Evolutionary conservation across 352 stramenopile genomes (phyloP), one percentile per base, ranked within the genome.

Genomic region (Pythium plurisporium): DNA sequence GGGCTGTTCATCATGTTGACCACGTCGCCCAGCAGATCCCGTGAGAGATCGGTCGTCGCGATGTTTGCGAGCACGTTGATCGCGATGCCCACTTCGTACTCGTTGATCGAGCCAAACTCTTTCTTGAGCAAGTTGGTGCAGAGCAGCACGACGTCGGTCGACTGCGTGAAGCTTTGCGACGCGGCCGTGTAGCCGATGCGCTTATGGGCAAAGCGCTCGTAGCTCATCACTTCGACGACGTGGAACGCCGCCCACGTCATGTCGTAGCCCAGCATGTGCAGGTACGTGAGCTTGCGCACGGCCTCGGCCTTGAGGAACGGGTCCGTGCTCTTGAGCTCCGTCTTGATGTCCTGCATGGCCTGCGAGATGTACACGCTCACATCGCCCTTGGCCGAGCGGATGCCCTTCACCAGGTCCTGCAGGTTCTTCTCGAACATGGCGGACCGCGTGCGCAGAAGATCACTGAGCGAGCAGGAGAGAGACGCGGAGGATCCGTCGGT

Each of bases 41-140:
- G 79, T 5, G 95, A 95, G 34, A 99, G 73, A 70, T 99, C 97
- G 8, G 87, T 88, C 5, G 96, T 99, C 23, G 97, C 96, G 65
- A 99, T 99, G 72, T 99, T 99, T n/a, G 91, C 88, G 48, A 99
- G 73, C 55, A 97, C 98, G 65, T 99, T 99, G 61, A 99, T 95
- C 19, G 97, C 97, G 23, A 99, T 64, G 4, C 96, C 97, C 25
- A 98, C 89, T 57, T 99, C 96, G 73, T 99, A 99, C 77, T 97
- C 72, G 78, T 92, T 96, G 9, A 74, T 56, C 40, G 74, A 88
- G 27, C 81, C 80, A 61, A 94, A 92, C 65, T 99, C 97, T 71
- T 99, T 99, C 72, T 99, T 99, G 26, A 99, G 80, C 40, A 99
- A 69, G 73, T 99, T 99, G 5, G 97, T 99, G 33, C 95, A 98